Base-by-base conservation (phyloP, 148 eudicot genomes). In the Rhododendron williamsianum region DNA sequence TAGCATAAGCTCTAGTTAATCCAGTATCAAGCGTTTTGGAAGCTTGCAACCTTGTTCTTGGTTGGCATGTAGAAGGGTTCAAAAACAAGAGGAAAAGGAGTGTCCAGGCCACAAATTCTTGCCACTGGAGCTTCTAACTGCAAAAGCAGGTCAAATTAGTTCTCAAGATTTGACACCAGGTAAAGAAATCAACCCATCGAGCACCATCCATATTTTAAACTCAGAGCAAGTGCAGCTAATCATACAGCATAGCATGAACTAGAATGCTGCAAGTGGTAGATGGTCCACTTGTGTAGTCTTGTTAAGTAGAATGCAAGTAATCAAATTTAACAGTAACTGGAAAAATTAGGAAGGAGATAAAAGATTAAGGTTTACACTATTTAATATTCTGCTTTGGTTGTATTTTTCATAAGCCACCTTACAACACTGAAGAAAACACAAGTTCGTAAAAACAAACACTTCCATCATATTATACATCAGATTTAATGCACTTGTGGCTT, bases 71-170 rank as follows among this genome's bases (percentile, higher is more conserved):
- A 97, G 83, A 95, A 95, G 2, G 98, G 98, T 86, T 97, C 99
- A 82, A 95, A 97, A 51, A 97, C 98, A 69, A 94, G 98, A 45
- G 99, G 99, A 88, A 97, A 97, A 35, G 99, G 99, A 41, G 99
- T 97, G 81, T 97, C 99, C 81, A 93, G 88, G 21, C 99, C 99
- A 23, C 99, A 97, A 71, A 97, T 90, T 87, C 99, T 89, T 78
- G 98, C 93, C 58, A 97, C 90, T 1, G 99, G 99, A 87, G 99
- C 98, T 92, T 95, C 98, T 85, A 97, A 90, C 99, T 97, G 96
- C 91, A 90, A 77, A 85, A 46, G 36, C 71, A 67, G 35, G 13
- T 67, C 72, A 30, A 71, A 13, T 30, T 33, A 71, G 21, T 30
- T 30, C 38, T 71, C 0, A 13, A 71, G 76, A 71, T 13, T 71